Evolutionary conservation across 1,139 yeast genomes (phyloP).

Genomic region (Geotrichum carabidarum): DNA sequence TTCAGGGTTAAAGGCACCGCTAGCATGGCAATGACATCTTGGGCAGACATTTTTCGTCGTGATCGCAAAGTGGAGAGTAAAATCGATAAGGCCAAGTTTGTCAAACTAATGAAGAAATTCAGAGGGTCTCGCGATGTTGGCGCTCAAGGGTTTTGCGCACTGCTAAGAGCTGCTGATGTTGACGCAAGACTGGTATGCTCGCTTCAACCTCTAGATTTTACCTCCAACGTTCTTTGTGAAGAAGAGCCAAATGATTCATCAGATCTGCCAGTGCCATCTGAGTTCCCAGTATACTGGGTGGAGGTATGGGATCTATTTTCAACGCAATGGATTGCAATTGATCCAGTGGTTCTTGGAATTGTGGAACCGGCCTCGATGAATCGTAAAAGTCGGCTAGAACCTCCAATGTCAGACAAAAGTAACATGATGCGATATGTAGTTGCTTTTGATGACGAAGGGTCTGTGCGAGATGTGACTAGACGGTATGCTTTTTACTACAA

Average conservation of each 20-base stretch:
- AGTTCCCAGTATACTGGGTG: constrained; percentile 80
- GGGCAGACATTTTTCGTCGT: constrained; percentile 52
- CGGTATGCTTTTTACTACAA: constrained; percentile 68
- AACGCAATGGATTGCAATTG: constrained; percentile 78
- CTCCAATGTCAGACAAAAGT: constrained; percentile 56
- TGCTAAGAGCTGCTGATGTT: constrained; percentile 65
- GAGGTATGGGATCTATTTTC: constrained; percentile 84
- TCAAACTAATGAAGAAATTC: constrained; percentile 24
- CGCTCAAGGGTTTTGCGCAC: constrained; percentile 81
- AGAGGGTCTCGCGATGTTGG: constrained; percentile 72
- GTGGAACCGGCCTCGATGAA: constrained; percentile 59
- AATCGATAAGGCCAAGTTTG: constrained; percentile 25
- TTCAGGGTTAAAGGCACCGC: constrained; percentile 49
- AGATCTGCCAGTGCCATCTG: constrained; percentile 31
- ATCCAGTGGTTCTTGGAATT: constrained; percentile 60
- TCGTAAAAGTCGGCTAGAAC: constrained; percentile 63
- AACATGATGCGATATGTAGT: constrained; percentile 69
- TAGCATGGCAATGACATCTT: constrained; percentile 47
- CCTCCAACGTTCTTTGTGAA: constrained; percentile 39
- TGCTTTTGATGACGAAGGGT: constrained; percentile 64
- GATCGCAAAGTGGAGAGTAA: constrained; percentile 27
- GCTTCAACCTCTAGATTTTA: constrained; percentile 84
- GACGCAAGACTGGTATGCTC: constrained; percentile 74
- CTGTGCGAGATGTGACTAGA: constrained; percentile 77
- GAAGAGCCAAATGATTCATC: constrained; percentile 10